Base-by-base conservation (phyloP, 2,329 filamentous ascomycete species). In the Ustulina deusta region DNA sequence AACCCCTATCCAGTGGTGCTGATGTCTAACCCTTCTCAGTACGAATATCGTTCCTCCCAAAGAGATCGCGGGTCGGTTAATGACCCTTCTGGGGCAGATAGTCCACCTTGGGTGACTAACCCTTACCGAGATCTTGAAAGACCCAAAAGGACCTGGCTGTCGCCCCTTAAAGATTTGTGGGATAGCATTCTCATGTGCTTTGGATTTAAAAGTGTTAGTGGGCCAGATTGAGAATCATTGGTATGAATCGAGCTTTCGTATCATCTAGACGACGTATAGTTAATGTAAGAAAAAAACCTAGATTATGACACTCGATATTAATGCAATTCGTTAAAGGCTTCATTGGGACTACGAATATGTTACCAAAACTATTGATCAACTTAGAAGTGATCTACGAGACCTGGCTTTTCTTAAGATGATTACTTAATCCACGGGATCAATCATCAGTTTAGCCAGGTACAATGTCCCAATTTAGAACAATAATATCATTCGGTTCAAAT, bases 391-490 rank as follows among this genome's bases (percentile, higher is more conserved):
- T 13, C 9, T n/a, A 20, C 20, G 15, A 55, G 17, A 40, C 5
- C 5, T 25, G 7, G 5, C 22, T 22, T 36, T 40, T 55, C 32
- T 17, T 11, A 56, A 56, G 20, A 38, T 36, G 29, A 42, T 36
- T 46, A 63, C 44, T 20, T 52, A 59, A 22, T 52, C 22, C 9
- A 15, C 25, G 7, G 4, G 7, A 64, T 42, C 25, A 40, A 32
- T 71, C 73, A 64, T 42, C 25, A 40, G 40, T 71, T 74, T 74
- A 73, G 69, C 72, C 69, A 74, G 67, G 71, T 59, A 64, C 65
- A 40, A 58, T 60, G 61, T 22, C 62, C 66, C 44, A 5, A 71
- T 66, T 56, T 3, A 49, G 64, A 36, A 51, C 22, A 32, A 56
- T n/a, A n/a, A n/a, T n/a, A n/a, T 63, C 61, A n/a, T 57, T 66